Percentiles rank a stretch among this genome's conserved stretches.
phyloP scores from a whole-genome alignment of 257 asterid species.

The Leptodermis oblonga region DNA sequence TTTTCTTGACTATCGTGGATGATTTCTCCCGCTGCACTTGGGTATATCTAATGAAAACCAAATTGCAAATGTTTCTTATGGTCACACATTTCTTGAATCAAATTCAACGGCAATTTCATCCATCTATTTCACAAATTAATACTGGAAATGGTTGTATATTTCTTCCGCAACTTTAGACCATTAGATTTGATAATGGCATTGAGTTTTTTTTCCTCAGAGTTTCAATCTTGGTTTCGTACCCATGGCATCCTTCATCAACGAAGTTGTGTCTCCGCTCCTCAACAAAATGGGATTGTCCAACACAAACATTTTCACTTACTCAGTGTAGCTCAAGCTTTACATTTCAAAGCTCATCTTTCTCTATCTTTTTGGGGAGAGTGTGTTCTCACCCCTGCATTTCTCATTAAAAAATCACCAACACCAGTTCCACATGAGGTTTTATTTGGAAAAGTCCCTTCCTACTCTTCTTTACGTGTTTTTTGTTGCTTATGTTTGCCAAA shows the following conservation, averaged over 20 bases:
- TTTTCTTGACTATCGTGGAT: too few relatives aligned
- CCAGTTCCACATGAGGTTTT: neutral
- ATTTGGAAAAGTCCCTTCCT: neutral
- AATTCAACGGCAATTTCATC: neutral
- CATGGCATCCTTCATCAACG: too few relatives aligned
- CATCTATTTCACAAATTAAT: too few relatives aligned
- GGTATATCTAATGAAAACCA: neutral
- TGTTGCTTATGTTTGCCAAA: neutral
- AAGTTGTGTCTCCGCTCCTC: too few relatives aligned
- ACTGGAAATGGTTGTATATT: too few relatives aligned
- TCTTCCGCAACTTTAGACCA: neutral
- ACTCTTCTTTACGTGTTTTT: slow-evolving; percentile 1
- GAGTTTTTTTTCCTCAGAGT: too few relatives aligned
- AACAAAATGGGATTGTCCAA: neutral
- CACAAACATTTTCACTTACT: neutral
- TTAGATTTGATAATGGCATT: neutral
- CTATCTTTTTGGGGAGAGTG: slow-evolving; percentile 5
- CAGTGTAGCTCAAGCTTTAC: neutral
- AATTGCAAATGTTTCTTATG: neutral
- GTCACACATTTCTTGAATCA: neutral
- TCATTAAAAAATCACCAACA: neutral
- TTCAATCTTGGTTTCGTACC: too few relatives aligned
- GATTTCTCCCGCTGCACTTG: neutral
- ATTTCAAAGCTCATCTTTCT: neutral
- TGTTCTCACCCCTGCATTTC: neutral